Evolutionary conservation across 1,139 yeast genomes (phyloP).

Genomic region (Candida tunisiensis): DNA sequence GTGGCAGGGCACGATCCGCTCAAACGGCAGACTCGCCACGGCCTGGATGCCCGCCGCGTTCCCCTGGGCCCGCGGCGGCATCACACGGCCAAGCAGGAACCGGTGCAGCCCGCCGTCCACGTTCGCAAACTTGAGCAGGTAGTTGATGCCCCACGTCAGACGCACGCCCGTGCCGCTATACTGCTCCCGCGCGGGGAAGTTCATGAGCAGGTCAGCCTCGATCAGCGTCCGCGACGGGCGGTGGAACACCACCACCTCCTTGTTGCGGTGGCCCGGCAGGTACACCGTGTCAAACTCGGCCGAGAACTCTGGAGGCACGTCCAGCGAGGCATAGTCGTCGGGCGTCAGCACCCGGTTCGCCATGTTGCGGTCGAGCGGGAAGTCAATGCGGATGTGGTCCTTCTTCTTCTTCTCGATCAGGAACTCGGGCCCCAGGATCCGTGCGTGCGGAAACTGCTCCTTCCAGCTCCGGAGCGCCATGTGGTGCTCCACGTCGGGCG

Average conservation of each 20-base stretch:
- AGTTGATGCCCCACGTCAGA: constrained; percentile 28
- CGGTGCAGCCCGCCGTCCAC: too few relatives aligned
- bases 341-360: constrained; percentile 7
- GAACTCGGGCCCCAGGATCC: constrained; percentile 32
- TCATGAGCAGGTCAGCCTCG: constrained; percentile 42
- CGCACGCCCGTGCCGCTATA: constrained; percentile 21
- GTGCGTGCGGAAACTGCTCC: constrained; percentile 28
- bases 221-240: constrained; percentile 28
- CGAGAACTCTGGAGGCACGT: too few relatives aligned
- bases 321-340: too few relatives aligned
- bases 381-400: constrained; percentile 17
- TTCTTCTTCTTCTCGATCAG: constrained; percentile 18
- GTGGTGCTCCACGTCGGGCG: constrained; percentile 18
- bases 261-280: constrained; percentile 35
- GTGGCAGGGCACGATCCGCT: constrained; percentile 37
- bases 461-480: constrained; percentile 29
- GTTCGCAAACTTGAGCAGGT: too few relatives aligned
- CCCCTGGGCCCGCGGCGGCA: neutral
- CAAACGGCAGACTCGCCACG: constrained; percentile 30
- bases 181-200: constrained; percentile 30
- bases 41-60: constrained; percentile 25
- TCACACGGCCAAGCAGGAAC: constrained; percentile 7
- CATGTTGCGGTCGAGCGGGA: constrained; percentile 11
- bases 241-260: constrained; percentile 37
- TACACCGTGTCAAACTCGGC: constrained; percentile 36